phyloP scores from a whole-genome alignment of 2,329 filamentous ascomycete genomes.

The Pseudogymnoascus sp. region DNA sequence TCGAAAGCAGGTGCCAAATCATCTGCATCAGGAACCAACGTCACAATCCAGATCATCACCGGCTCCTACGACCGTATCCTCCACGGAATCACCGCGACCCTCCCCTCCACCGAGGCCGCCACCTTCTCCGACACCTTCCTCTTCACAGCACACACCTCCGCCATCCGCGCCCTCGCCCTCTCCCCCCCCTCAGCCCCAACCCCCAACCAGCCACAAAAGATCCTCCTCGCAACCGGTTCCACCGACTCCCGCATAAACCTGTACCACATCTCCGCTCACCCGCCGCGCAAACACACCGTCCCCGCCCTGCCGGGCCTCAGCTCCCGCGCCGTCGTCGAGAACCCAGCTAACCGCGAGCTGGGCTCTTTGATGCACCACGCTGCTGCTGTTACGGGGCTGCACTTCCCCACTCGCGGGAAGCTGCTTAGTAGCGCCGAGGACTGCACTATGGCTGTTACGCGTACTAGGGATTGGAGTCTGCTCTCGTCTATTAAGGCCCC shows the following conservation, averaged over 20 bases:
- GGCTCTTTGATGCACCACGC: conserved; percentile 82
- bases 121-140: conserved; percentile 88
- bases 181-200: conserved; percentile 61
- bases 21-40: conserved; percentile 22
- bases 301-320: conserved; percentile 57
- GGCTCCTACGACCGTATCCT: conserved; percentile 92
- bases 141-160: conserved; percentile 85
- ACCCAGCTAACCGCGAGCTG: conserved; percentile 77
- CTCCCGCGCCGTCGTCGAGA: conserved; percentile 69
- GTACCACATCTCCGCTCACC: conserved; percentile 73
- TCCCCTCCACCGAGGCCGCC: conserved; percentile 36
- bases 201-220: conserved; percentile 62
- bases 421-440: conserved; percentile 84
- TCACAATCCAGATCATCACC: conserved; percentile 79
- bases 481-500: conserved; percentile 85
- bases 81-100: conserved; percentile 77
- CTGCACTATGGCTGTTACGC: conserved; percentile 79
- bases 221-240: conserved; percentile 82
- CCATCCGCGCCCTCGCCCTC: conserved; percentile 80
- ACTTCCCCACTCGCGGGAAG: conserved; percentile 80
- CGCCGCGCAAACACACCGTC: conserved; percentile 48
- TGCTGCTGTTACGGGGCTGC: conserved; percentile 68
- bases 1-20: conserved; percentile 5
- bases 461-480: conserved; percentile 81
- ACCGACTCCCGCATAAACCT: conserved; percentile 94